phyloP scores from a whole-genome alignment of 148 eudicot genomes.

The Tetragonia tetragonoides region DNA sequence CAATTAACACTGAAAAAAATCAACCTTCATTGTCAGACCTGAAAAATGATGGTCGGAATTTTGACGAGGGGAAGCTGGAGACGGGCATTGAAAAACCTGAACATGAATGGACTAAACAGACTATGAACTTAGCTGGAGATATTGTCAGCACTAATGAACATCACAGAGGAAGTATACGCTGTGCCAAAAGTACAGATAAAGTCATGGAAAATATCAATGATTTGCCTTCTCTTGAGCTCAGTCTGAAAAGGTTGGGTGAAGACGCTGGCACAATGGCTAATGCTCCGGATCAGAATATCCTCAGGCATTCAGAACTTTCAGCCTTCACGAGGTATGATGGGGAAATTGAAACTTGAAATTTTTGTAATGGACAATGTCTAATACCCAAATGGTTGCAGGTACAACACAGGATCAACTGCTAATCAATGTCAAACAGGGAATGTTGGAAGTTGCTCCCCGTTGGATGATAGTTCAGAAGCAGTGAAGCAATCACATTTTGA shows the following conservation, averaged over 20 bases:
- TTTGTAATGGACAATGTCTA: constrained; percentile 4
- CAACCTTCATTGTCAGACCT: constrained; percentile 23
- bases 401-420: constrained; percentile 44
- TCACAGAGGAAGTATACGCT: constrained; percentile 25
- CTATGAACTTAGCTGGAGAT: constrained; percentile 33
- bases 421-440: constrained; percentile 56
- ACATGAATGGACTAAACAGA: constrained; percentile 31
- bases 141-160: constrained; percentile 25
- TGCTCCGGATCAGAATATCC: constrained; percentile 38
- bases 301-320: constrained; percentile 56
- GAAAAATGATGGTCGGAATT: constrained; percentile 27
- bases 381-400: constrained; percentile 40
- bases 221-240: constrained; percentile 56
- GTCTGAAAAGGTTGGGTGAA: constrained; percentile 53
- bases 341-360: constrained; percentile 4
- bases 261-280: constrained; percentile 28
- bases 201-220: constrained; percentile 28
- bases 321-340: constrained; percentile 65
- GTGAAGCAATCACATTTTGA: constrained; percentile 47
- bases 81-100: constrained; percentile 29
- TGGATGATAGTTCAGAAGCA: constrained; percentile 57
- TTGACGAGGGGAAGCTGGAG: constrained; percentile 31
- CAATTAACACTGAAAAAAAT: constrained; percentile 26
- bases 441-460: constrained; percentile 73
- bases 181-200: constrained; percentile 29